A percentile compares a stretch with the other conserved stretches of the same genome.
Conservation (phyloP, 2,329 filamentous ascomycete species). For the Furcasterigmium sp. region DNA sequence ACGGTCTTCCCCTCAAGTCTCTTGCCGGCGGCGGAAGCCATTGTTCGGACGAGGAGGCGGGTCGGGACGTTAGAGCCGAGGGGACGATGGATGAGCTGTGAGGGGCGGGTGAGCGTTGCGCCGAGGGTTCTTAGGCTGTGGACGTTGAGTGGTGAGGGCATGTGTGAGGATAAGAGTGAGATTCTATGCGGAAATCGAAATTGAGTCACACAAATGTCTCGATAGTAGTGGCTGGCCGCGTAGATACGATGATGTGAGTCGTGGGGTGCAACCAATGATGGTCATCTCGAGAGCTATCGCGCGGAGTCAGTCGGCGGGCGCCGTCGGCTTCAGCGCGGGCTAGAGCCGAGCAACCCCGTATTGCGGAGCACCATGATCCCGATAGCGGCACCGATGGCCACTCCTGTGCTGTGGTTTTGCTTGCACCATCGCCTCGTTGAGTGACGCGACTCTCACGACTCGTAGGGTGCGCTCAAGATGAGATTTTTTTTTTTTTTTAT, state of each 20-base stretch:
- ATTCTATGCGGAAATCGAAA: background rate
- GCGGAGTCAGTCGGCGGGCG: no score
- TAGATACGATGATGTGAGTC: background rate
- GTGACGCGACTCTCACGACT: background rate
- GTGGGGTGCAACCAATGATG: background rate
- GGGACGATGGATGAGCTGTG: conserved; percentile 5
- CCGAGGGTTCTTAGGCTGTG: background rate
- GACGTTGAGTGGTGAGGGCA: background rate
- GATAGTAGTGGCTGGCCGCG: background rate
- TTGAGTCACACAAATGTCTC: no score
- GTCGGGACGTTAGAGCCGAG: background rate
- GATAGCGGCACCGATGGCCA: background rate
- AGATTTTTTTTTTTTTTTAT: background rate
- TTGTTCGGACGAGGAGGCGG: conserved; percentile 15
- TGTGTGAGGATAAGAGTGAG: no score
- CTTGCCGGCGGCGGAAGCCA: conserved; percentile 57
- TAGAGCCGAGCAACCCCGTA: background rate
- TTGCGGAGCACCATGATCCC: background rate
- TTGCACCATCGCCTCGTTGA: background rate
- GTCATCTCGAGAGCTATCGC: no score
- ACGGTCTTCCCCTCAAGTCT: conserved; percentile 92
- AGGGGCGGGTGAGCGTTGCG: conserved; percentile 5
- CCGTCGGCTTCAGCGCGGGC: background rate
- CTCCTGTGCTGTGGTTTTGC: background rate
- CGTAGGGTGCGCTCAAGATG: background rate